Evolutionary conservation across 75 land plant genomes (phyloP), one percentile per base, ranked within the genome.

Genomic region (Pinus albicaulis): DNA sequence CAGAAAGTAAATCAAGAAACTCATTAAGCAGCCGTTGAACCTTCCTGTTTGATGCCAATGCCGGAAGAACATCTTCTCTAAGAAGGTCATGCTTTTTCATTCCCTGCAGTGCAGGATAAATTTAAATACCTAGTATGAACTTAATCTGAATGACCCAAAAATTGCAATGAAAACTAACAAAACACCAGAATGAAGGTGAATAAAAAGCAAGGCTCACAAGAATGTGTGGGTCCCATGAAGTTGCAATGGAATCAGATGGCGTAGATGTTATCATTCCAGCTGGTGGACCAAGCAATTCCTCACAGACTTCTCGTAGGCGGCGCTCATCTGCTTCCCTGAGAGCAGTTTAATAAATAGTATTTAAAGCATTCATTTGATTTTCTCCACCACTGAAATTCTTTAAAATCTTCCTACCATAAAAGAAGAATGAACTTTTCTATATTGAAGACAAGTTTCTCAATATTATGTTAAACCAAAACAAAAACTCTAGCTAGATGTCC

Each of bases 251-350:
- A 79, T 85, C 83, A n/a, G 87, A 73, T 34, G 70, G 34, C 12
- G 66, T 26, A 28, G 80, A 55, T 34, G 77, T 80, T 26, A 64
- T 78, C 87, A 92, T 92, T n/a, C 93, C 91, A 22, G 79, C 79
- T 5, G 95, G 95, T 56, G 99, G 99, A 15, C 99, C 99, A 77
- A 94, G 77, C 66, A 97, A 85, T 63, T 88, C 85, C 81, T 94
- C 97, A 91, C 99, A 97, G 13, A 97, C 90, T 80, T 97, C 99
- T 78, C 98, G 79, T 69, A 97, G 76, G 3, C 99, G 88, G n/a
- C 83, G 82, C 78, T 97, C 98, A 80, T 97, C 99, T 28, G 90
- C 93, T 76, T 94, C 99, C 81, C 98, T 93, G 88, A 56, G 62
- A 76, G 44, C 28, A 55, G 24, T n/a, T 53, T 61, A 61, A n/a